Evolutionary conservation across 1,139 yeast genomes (phyloP), one percentile per base, ranked within the genome.

Genomic region (Trichomonascaceae sp.): DNA sequence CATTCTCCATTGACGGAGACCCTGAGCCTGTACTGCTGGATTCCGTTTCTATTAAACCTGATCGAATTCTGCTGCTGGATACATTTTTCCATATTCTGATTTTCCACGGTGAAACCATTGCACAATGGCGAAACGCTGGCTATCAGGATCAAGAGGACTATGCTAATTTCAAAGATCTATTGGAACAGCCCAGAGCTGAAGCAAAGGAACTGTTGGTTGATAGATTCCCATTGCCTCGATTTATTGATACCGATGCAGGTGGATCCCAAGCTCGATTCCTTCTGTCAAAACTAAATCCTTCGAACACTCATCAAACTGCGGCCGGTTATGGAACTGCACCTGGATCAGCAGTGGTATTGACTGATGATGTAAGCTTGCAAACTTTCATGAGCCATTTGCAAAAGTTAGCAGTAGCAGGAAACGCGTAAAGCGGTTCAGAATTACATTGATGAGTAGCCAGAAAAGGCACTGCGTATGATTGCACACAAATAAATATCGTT

Each of bases 211-310:
- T 93, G 61, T 81, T 93, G 66, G 83, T 87, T 39, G 98, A 93
- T 68, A 83, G 99, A 71, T 93, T 89, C 82, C 99, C 99, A 65
- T 79, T 93, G 66, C 99, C 99, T 51, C 83, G 98, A 73, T 93
- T 88, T 70, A 89, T 91, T 63, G 96, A 91, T 64, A 90, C 97
- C 54, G 97, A 91, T 69, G 96, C 90, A 64, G 97, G 98, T 66
- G 97, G 96, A 53, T 90, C 97, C 30, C 99, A 93, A 75, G 98
- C 98, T 1, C 85, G 99, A 75, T 93, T 93, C 79, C 80, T 93
- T 73, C 83, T 89, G 69, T 88, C 97, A 50, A 91, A 89, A 74
- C 82, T 93, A 71, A 93, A 93, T 71, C 98, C 99, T 50, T 85
- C 96, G 50, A 88, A 88, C 60, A 85, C 93, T 46, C 87, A 86